These are phyloP conservation scores for Truncatella angustata DNA, from an alignment of 2,329 filamentous ascomycete species.

Conservation along the genomic window DNA sequence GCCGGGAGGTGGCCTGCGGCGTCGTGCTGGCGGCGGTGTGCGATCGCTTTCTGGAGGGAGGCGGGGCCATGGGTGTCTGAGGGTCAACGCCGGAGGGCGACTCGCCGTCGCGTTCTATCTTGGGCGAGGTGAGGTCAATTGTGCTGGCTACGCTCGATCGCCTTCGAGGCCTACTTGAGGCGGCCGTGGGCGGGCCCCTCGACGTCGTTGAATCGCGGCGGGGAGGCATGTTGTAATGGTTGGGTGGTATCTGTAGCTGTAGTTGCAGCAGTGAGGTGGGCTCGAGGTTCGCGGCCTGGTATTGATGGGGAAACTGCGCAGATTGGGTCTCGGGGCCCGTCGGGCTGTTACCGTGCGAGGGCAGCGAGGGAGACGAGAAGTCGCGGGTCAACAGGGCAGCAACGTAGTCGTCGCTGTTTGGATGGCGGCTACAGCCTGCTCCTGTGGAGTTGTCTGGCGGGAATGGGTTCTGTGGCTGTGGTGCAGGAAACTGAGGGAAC, in stretches of 20 bases:
- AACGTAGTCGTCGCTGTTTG: slow-evolving; percentile 20
- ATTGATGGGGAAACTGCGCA: too few species aligned
- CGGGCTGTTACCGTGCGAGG: slow-evolving; percentile 23
- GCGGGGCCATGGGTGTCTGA: slow-evolving; percentile 21
- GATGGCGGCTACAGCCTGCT: background rate
- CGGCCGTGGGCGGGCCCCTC: background rate
- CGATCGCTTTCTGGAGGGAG: slow-evolving; percentile 16
- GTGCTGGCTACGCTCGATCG: slow-evolving; percentile 1
- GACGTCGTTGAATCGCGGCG: background rate
- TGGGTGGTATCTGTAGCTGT: background rate
- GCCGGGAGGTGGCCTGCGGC: slow-evolving; percentile 15
- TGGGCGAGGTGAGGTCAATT: slow-evolving; percentile 7
- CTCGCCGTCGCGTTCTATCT: slow-evolving; percentile 14
- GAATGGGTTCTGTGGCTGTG: too few species aligned
- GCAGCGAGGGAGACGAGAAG: slow-evolving; percentile 30
- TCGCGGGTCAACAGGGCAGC: slow-evolving; percentile 18
- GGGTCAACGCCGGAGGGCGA: slow-evolving; percentile 17
- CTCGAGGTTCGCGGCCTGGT: too few species aligned
- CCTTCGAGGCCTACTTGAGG: background rate
- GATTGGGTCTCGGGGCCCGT: slow-evolving; percentile 10
- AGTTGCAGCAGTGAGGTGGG: too few species aligned
- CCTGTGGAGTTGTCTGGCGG: background rate
- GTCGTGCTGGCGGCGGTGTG: slow-evolving; percentile 11
- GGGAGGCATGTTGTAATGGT: background rate
- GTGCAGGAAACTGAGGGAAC: background rate